Evolutionary conservation across 148 eudicot genomes (phyloP).

Genomic region (Vaccinium darrowii): DNA sequence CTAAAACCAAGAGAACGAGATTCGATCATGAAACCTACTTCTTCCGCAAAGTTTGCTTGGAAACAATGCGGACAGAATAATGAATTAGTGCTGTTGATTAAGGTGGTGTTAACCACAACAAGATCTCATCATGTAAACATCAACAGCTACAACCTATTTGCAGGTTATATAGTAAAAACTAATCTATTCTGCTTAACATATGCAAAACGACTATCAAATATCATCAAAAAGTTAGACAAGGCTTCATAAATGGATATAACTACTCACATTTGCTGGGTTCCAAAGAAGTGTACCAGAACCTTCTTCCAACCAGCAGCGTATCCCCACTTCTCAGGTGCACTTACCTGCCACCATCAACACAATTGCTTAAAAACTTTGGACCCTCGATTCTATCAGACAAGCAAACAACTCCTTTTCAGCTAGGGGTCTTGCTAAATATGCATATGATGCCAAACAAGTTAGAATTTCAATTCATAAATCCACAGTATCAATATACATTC

Average conservation of each 20-base stretch:
- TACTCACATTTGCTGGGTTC: conserved; percentile 93
- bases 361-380: not conserved
- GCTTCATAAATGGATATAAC: not conserved
- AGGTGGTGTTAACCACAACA: not conserved
- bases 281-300: conserved; percentile 82
- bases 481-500: no score
- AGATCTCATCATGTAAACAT: not conserved
- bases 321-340: conserved; percentile 93
- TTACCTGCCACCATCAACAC: conserved; percentile 55
- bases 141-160: not conserved
- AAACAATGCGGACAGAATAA: not conserved
- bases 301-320: conserved; percentile 73
- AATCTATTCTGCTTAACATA: not conserved
- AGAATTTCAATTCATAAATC: no score
- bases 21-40: not conserved
- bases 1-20: not conserved
- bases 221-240: not conserved
- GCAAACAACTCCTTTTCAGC: not conserved
- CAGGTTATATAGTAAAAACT: not conserved
- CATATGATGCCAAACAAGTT: no score
- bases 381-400: not conserved
- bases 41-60: not conserved
- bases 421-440: not conserved
- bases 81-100: not conserved
- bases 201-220: not conserved